Base-by-base conservation (phyloP, 2,329 filamentous ascomycete species). In the Epichloe festucae region DNA sequence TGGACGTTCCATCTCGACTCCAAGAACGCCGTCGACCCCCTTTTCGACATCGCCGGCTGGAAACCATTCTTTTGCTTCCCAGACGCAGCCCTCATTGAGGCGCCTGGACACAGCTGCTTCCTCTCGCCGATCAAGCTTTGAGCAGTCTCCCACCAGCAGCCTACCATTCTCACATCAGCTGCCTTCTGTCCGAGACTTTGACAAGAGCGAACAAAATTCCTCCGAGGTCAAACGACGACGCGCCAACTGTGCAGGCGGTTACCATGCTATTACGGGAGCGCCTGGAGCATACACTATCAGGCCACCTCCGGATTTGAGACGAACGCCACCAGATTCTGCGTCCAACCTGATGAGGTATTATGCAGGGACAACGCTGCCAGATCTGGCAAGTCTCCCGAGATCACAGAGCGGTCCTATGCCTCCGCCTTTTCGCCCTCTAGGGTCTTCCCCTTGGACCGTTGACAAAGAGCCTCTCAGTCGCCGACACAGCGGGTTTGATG, bases 201-300 rank as follows among this genome's bases (percentile, higher is more conserved):
- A 72, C 19, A 68, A 71, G 19, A 66, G 71, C 49, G 65, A 72
- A 12, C 60, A 65, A 14, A 57, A 65, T 17, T 72, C 71, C 48
- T 69, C 73, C 49, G 82, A 85, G 50, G 65, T 69, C 31, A 86
- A 87, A 62, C 76, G 82, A 52, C 78, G 84, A 21, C 77, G 83
- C 39, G 77, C 77, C 59, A 78, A 77, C 55, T 71, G 70, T 43
- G 57, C 56, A 50, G 66, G 62, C 2, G 58, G 61, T 12, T 70
- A 69, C 36, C 67, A 65, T 42, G 50, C 60, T 2, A 56, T 62
- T 31, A 57, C 48, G 36, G 52, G 46, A 52, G 53, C 44, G 8
- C 41, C 27, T 4, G 52, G 52, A 6, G 46, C 52, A 39, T 54
- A 54, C 43, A 52, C 52, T 5, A 54, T 52, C 34, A 52, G 52